A percentile compares a stretch with the other conserved stretches of the same genome.
Conservation (phyloP, 371 early-diverging fungal species). For the Syncephalastrum racemosum region DNA sequence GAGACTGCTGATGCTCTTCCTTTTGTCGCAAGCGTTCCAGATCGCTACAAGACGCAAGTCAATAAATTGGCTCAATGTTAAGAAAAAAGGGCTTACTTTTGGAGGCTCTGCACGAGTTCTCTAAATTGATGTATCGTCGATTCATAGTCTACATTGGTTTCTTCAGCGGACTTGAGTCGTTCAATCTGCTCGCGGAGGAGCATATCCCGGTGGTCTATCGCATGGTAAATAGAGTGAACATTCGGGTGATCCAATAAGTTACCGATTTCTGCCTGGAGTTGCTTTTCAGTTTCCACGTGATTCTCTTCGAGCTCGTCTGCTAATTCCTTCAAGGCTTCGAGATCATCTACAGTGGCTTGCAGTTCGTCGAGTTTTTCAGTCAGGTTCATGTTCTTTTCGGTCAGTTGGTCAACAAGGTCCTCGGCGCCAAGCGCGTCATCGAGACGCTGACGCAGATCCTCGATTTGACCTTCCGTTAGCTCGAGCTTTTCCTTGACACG, state of each 20-base stretch:
- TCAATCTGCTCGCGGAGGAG: conserved; percentile 63
- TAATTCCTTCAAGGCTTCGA: conserved; percentile 87
- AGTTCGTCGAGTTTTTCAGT: conserved; percentile 79
- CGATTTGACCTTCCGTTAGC: conserved; percentile 67
- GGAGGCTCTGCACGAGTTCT: conserved; percentile 75
- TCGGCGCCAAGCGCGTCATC: conserved; percentile 85
- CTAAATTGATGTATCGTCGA: conserved; percentile 85
- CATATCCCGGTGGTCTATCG: conserved; percentile 64
- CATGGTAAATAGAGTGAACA: neutral
- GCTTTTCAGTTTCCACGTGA: conserved; percentile 84
- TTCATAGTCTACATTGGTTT: conserved; percentile 84
- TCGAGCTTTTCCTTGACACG: conserved; percentile 56
- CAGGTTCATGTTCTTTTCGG: conserved; percentile 76
- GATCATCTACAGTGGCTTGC: conserved; percentile 75
- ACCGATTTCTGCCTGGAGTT: conserved; percentile 82
- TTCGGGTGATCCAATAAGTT: neutral
- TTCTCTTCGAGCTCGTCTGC: conserved; percentile 92
- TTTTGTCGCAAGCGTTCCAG: conserved; percentile 66
- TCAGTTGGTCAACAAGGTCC: conserved; percentile 76
- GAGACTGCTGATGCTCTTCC: conserved; percentile 55
- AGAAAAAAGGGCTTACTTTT: too few relatives aligned
- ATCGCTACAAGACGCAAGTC: too few relatives aligned
- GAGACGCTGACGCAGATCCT: conserved; percentile 78
- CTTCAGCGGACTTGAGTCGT: conserved; percentile 68
- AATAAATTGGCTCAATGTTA: too few relatives aligned